A percentile compares a stretch with the other conserved stretches of the same genome.
Evolutionary conservation across 2,329 filamentous ascomycete genomes (phyloP).

Genomic region (Epichloe typhina): DNA sequence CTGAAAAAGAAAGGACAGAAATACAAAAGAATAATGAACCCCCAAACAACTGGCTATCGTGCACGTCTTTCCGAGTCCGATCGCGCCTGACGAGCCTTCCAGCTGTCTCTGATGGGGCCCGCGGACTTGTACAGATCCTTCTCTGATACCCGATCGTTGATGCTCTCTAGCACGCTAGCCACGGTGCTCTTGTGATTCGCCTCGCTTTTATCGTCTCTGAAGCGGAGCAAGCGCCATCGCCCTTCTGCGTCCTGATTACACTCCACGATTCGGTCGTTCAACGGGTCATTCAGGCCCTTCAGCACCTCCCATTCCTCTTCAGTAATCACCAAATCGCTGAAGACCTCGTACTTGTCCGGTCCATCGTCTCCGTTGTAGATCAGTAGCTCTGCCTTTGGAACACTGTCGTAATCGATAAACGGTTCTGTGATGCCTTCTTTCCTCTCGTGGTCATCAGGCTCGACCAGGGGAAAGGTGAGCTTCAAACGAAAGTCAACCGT

Average conservation of each 20-base stretch:
- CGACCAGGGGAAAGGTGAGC: conserved; percentile 60
- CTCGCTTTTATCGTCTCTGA: conserved; percentile 84
- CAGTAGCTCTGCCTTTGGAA: conserved; percentile 61
- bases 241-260: conserved; percentile 66
- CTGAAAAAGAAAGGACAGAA: neutral
- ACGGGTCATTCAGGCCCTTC: conserved; percentile 57
- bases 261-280: conserved; percentile 84
- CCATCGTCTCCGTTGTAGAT: conserved; percentile 50
- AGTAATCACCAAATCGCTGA: conserved; percentile 55
- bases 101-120: conserved; percentile 60
- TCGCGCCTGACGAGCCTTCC: conserved; percentile 50
- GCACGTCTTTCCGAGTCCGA: conserved; percentile 15
- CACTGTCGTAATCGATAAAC: conserved; percentile 65
- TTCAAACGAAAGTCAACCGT: conserved; percentile 82
- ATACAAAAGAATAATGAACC: neutral
- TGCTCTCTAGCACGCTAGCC: conserved; percentile 77
- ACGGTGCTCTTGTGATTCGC: conserved; percentile 83
- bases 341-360: conserved; percentile 46
- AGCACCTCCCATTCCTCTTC: conserved; percentile 72
- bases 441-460: conserved; percentile 54
- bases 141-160: conserved; percentile 72
- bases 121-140: conserved; percentile 63
- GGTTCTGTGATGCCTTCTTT: conserved; percentile 50
- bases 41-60: conserved; percentile 1
- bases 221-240: conserved; percentile 76